A percentile compares a stretch with the other conserved stretches of the same genome.
Conservation (phyloP, 257 asterid genomes). For the Avicennia marina region DNA sequence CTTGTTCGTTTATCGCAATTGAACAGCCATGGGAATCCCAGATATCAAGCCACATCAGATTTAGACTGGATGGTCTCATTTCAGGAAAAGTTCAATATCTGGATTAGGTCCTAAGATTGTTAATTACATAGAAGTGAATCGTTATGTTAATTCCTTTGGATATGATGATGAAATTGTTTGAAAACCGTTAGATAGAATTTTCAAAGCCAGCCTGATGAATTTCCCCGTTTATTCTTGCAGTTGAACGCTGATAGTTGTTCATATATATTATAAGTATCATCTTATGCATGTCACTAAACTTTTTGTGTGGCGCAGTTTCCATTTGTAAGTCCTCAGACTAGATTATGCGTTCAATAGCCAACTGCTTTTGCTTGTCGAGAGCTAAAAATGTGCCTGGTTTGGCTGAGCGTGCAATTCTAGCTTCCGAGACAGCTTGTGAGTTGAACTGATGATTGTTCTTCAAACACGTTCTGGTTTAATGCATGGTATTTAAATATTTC, state of each 20-base stretch:
- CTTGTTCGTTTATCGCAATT: too few species aligned
- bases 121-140: too few species aligned
- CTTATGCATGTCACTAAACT: neutral
- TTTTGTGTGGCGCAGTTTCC: conserved; percentile 15
- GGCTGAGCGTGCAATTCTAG: conserved; percentile 41
- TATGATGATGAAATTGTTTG: too few species aligned
- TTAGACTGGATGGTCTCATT: neutral
- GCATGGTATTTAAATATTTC: neutral
- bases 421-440: conserved; percentile 82
- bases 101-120: too few species aligned
- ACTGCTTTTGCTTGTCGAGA: conserved; percentile 48
- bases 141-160: neutral
- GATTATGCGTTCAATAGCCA: conserved; percentile 37
- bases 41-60: neutral
- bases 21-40: neutral
- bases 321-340: conserved; percentile 1
- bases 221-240: neutral
- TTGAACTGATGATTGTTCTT: neutral
- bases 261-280: neutral
- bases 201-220: neutral
- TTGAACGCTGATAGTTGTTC: neutral
- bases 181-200: neutral
- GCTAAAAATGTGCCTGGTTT: conserved; percentile 26
- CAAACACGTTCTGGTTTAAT: neutral
- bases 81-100: too few species aligned